Evolutionary conservation across 352 stramenopile genomes (phyloP).

Genomic region (Globisporangium orthogonon): DNA sequence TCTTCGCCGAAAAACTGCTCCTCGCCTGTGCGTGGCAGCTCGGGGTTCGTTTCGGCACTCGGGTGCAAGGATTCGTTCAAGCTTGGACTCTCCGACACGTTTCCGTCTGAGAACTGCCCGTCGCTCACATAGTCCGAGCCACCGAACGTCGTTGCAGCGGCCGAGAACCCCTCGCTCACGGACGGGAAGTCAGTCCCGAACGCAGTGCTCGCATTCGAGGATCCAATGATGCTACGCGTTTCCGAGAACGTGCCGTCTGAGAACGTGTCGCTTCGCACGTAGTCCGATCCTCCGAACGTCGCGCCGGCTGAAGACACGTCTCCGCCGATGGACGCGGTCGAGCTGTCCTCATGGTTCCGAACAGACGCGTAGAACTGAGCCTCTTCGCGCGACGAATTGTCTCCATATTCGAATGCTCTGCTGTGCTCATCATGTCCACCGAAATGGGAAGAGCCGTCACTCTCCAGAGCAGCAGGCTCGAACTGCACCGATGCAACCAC

Average conservation of each 20-base stretch:
- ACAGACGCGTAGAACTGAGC: constrained; percentile 14
- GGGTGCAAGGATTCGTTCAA: constrained; percentile 39
- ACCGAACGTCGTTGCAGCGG: constrained; percentile 50
- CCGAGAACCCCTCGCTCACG: constrained; percentile 64
- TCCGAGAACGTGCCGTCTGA: constrained; percentile 65
- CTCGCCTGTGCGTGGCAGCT: constrained; percentile 25
- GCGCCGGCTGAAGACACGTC: constrained; percentile 64
- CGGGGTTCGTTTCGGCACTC: constrained; percentile 27
- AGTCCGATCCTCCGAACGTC: constrained; percentile 71
- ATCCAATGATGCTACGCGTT: constrained; percentile 62
- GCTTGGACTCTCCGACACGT: constrained; percentile 48
- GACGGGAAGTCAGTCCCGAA: constrained; percentile 73
- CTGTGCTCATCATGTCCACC: neutral
- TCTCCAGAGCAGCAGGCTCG: neutral
- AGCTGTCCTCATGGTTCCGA: constrained; percentile 23
- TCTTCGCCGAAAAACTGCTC: constrained; percentile 27
- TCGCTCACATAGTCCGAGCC: constrained; percentile 55
- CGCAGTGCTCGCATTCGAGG: constrained; percentile 68
- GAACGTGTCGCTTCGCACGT: constrained; percentile 53
- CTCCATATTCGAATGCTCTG: constrained; percentile 7
- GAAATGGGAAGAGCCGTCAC: neutral
- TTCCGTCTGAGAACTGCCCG: constrained; percentile 48
- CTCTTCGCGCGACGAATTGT: constrained; percentile 10
- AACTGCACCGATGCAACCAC: constrained; percentile 8
- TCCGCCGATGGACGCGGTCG: constrained; percentile 51